Percentiles rank a stretch among this genome's conserved stretches.
phyloP scores from a whole-genome alignment of 225 moss, liverwort and hornwort genomes.

The Lunularia cruciata region DNA sequence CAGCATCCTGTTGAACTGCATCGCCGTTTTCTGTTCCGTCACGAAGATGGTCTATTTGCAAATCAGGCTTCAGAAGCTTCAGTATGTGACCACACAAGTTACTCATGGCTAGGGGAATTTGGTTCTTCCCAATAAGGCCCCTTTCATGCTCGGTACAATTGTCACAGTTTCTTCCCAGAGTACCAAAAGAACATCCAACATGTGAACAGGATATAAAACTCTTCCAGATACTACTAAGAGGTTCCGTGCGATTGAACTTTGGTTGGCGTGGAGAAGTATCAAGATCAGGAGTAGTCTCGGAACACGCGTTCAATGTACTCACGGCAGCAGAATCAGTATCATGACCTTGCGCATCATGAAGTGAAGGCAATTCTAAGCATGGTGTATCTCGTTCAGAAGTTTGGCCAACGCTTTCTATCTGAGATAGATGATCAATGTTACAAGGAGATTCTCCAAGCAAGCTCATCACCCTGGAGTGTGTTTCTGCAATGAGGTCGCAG shows the following conservation, averaged over 20 bases:
- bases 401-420: neutral
- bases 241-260: slow-evolving; percentile 5
- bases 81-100: slow-evolving; percentile 48
- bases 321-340: neutral
- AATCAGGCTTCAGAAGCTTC: slow-evolving; percentile 44
- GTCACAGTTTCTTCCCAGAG: slow-evolving; percentile 30
- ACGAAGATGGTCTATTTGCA: slow-evolving; percentile 4
- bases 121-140: slow-evolving; percentile 25
- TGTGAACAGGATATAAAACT: slow-evolving; percentile 21
- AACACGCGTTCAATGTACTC: no score
- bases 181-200: slow-evolving; percentile 39
- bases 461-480: slow-evolving; percentile 6
- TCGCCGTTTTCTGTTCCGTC: neutral
- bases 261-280: neutral
- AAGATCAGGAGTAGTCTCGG: neutral
- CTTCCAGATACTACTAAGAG: slow-evolving; percentile 5
- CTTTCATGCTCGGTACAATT: slow-evolving; percentile 22
- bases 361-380: neutral
- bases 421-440: neutral
- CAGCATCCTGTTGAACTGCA: slow-evolving; percentile 19
- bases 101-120: slow-evolving; percentile 45
- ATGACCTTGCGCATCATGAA: neutral
- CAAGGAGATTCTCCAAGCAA: neutral
- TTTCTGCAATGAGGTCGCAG: neutral
- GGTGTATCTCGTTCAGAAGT: neutral